Conservation (phyloP, 2,329 filamentous ascomycete genomes). For the Fusarium domesticum region DNA sequence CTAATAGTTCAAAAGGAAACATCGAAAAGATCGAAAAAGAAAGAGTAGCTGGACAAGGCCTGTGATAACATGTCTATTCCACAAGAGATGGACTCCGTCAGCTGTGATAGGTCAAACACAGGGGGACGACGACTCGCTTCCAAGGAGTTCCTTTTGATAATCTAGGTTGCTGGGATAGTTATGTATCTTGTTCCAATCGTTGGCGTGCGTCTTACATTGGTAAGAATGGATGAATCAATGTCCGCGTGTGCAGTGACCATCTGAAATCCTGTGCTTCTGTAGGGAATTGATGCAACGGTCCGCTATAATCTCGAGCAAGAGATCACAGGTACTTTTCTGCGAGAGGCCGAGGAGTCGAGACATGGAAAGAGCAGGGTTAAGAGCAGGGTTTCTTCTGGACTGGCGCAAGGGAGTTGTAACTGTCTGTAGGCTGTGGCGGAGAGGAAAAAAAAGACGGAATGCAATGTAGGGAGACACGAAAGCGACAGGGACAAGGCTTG, state of each 20-base stretch:
- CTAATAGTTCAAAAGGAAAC: too few relatives aligned
- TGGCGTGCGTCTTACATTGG: too few relatives aligned
- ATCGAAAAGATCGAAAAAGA: slow-evolving; percentile 13
- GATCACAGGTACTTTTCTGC: neutral
- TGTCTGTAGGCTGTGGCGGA: slow-evolving; percentile 4
- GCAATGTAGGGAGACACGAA: slow-evolving; percentile 2
- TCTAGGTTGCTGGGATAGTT: too few relatives aligned
- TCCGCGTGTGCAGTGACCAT: neutral
- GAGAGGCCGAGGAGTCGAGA: neutral
- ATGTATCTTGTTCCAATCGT: too few relatives aligned
- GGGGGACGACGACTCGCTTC: slow-evolving; percentile 15
- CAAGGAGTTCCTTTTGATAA: slow-evolving; percentile 16
- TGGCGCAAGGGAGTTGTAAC: neutral
- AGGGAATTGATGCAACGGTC: neutral
- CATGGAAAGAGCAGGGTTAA: neutral
- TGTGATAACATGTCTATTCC: slow-evolving; percentile 13
- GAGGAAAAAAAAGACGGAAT: slow-evolving; percentile 20
- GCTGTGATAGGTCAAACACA: slow-evolving; percentile 14
- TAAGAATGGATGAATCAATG: neutral
- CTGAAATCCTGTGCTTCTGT: neutral
- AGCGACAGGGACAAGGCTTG: slow-evolving; percentile 17
- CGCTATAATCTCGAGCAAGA: too few relatives aligned
- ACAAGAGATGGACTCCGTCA: slow-evolving; percentile 13
- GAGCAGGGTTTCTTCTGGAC: neutral
- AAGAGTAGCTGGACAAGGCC: slow-evolving; percentile 7